These are phyloP conservation scores for Lathyrus oleraceus DNA, from an alignment of 306 rosid species.

Conservation along the genomic window DNA sequence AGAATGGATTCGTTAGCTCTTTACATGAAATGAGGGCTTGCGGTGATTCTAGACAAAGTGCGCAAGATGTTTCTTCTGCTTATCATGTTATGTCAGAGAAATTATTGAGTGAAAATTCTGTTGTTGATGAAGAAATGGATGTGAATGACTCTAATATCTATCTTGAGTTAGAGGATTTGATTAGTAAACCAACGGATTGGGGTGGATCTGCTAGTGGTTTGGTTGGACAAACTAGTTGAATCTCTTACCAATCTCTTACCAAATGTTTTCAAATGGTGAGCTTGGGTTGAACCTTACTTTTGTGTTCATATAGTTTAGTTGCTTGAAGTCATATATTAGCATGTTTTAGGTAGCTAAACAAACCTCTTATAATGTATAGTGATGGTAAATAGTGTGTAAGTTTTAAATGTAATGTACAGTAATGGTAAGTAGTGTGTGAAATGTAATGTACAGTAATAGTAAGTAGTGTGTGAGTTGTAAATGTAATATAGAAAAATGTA, in stretches of 20 bases:
- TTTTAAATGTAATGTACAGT: constrained; percentile 32
- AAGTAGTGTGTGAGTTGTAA: constrained; percentile 19
- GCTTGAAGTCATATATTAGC: constrained; percentile 17
- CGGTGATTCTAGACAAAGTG: constrained; percentile 15
- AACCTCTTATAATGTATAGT: constrained; percentile 6
- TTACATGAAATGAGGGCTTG: constrained; percentile 19
- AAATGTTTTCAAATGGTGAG: constrained; percentile 43
- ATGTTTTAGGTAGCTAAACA: constrained; percentile 21
- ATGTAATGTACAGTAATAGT: constrained; percentile 24
- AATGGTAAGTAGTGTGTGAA: background rate
- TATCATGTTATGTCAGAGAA: constrained; percentile 58
- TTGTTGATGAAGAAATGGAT: constrained; percentile 52
- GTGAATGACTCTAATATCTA: constrained; percentile 65
- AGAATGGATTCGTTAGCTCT: constrained; percentile 18
- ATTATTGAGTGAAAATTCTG: constrained; percentile 41
- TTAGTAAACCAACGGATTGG: constrained; percentile 64
- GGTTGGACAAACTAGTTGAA: constrained; percentile 60
- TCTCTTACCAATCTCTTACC: constrained; percentile 27
- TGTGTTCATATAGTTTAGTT: background rate
- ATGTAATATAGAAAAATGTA: constrained; percentile 21
- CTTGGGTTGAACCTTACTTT: background rate
- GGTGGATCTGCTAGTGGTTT: constrained; percentile 55
- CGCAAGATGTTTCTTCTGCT: constrained; percentile 44
- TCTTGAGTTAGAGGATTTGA: constrained; percentile 79
- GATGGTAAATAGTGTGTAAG: background rate